A percentile compares a stretch with the other conserved stretches of the same genome.
phyloP scores from a whole-genome alignment of 306 rosid species.

The Acacia crassicarpa region DNA sequence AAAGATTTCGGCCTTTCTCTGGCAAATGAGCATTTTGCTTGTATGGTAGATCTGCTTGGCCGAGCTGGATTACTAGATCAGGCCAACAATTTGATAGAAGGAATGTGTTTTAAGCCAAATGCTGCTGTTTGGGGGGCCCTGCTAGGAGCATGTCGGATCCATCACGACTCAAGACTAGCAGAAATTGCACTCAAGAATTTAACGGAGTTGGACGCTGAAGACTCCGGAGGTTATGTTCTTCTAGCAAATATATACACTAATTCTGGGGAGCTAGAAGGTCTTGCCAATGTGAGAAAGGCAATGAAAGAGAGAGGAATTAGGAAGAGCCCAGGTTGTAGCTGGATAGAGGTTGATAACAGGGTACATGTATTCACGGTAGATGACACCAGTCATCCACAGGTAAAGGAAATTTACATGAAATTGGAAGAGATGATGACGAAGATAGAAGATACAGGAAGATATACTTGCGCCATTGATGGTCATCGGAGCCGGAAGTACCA shows the following conservation, averaged over 20 bases:
- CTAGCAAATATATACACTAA: constrained; percentile 42
- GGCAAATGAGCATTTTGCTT: constrained; percentile 47
- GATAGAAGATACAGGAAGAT: constrained; percentile 35
- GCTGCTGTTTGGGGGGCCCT: constrained; percentile 46
- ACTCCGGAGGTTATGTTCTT: constrained; percentile 43
- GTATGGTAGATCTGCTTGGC: constrained; percentile 56
- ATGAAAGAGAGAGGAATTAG: constrained; percentile 13
- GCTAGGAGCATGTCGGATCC: constrained; percentile 46
- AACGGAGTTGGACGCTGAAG: constrained; percentile 29
- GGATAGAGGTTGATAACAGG: constrained; percentile 25
- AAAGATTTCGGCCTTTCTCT: constrained; percentile 39
- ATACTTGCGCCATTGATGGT: not conserved
- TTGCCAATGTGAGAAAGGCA: constrained; percentile 32
- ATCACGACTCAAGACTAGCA: constrained; percentile 31
- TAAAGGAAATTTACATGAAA: constrained; percentile 33
- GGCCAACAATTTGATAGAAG: constrained; percentile 45
- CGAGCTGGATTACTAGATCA: constrained; percentile 45
- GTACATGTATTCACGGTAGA: constrained; percentile 44
- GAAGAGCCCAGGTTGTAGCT: constrained; percentile 10
- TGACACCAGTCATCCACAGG: constrained; percentile 39
- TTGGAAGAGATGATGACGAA: constrained; percentile 33
- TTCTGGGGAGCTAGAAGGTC: constrained; percentile 38
- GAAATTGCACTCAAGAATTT: constrained; percentile 39
- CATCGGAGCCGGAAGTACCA: constrained; percentile 25
- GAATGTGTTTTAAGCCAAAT: constrained; percentile 43